A percentile compares a stretch with the other conserved stretches of the same genome.
These are phyloP conservation scores for Wolfiporia cocos DNA, from an alignment of 1,284 basidiomycete genomes.

Conservation along the genomic window DNA sequence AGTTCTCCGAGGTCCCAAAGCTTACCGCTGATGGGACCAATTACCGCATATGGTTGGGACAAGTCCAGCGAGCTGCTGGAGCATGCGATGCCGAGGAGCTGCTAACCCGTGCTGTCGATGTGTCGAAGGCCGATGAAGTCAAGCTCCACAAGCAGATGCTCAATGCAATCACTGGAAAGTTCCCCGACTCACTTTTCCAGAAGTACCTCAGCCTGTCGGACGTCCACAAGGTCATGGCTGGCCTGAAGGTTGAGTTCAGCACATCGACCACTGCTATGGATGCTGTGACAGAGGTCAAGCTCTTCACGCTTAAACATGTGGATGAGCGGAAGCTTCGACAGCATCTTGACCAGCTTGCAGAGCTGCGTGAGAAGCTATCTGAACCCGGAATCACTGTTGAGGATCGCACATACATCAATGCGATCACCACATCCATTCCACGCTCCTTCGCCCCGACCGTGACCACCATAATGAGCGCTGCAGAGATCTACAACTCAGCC, in stretches of 20 bases:
- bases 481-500: constrained; percentile 3
- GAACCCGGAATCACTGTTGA: not conserved
- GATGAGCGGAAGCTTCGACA: constrained; percentile 7
- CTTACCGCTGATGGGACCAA: not conserved
- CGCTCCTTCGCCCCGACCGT: constrained; percentile 1
- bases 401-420: not conserved
- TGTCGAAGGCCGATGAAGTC: not conserved
- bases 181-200: constrained; percentile 7
- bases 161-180: not conserved
- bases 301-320: constrained; percentile 6
- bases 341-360: constrained; percentile 7
- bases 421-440: constrained; percentile 4
- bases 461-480: not conserved
- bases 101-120: not conserved
- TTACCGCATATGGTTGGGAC: too few relatives aligned
- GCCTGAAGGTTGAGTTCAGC: too few relatives aligned
- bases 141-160: constrained; percentile 1
- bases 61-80: too few relatives aligned
- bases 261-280: constrained; percentile 2
- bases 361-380: constrained; percentile 5
- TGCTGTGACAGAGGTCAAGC: constrained; percentile 2
- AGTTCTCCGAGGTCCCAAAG: not conserved
- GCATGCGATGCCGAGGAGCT: too few relatives aligned
- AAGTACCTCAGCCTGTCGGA: not conserved
- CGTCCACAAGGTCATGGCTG: constrained; percentile 3